A percentile compares a stretch with the other conserved stretches of the same genome.
phyloP scores from a whole-genome alignment of 768 basidiomycete species.

The Lentinula guzmanii region DNA sequence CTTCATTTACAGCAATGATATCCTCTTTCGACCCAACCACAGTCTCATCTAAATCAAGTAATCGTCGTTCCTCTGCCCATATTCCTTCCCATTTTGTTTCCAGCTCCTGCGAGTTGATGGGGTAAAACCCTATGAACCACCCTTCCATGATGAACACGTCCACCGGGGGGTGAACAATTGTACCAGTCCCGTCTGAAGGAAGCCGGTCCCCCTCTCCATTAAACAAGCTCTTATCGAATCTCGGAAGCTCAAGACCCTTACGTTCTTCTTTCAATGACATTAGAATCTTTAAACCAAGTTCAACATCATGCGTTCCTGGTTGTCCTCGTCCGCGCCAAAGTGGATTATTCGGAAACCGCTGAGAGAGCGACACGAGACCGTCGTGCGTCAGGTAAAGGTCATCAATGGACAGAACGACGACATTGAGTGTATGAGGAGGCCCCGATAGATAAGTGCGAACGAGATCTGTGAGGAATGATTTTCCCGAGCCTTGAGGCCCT shows the following conservation, averaged over 20 bases:
- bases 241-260: constrained; percentile 54
- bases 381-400: constrained; percentile 81
- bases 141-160: constrained; percentile 93
- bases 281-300: constrained; percentile 53
- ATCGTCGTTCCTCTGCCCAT: constrained; percentile 33
- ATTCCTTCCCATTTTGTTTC: constrained; percentile 44
- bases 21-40: constrained; percentile 41
- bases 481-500: constrained; percentile 93
- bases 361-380: constrained; percentile 50
- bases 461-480: constrained; percentile 69
- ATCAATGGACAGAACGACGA: constrained; percentile 70
- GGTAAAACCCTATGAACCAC: constrained; percentile 89
- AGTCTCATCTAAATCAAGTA: constrained; percentile 29
- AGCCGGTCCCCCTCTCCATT: constrained; percentile 82
- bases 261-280: constrained; percentile 37
- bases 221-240: constrained; percentile 83
- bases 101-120: constrained; percentile 46
- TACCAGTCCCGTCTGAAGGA: constrained; percentile 31
- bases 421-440: constrained; percentile 44
- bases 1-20: constrained; percentile 57
- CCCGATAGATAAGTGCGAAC: constrained; percentile 39
- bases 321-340: constrained; percentile 83
- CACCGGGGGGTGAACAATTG: constrained; percentile 32
- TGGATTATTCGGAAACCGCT: constrained; percentile 47
- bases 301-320: constrained; percentile 87